Percentiles rank a stretch among this genome's conserved stretches.
Evolutionary conservation across 2,329 filamentous ascomycete genomes (phyloP).

Genomic region (Ophiostoma angusticollis): DNA sequence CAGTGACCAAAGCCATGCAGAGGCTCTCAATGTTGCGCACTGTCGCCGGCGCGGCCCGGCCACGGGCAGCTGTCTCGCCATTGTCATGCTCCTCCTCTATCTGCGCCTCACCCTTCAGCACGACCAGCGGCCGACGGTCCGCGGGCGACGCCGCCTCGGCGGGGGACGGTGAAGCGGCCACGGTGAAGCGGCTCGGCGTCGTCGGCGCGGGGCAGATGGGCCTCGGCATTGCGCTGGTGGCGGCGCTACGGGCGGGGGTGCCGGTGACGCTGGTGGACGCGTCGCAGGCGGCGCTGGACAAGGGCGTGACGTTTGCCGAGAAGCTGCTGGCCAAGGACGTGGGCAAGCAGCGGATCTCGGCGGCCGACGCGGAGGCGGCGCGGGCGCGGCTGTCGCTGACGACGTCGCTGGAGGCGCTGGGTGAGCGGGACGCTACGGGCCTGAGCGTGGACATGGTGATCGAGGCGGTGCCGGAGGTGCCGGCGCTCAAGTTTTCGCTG

Average conservation of each 20-base stretch:
- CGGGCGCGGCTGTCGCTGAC: slow-evolving; percentile 56
- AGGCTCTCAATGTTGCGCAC: slow-evolving; percentile 1
- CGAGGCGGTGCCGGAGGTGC: slow-evolving; percentile 90
- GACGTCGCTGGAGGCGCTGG: slow-evolving; percentile 64
- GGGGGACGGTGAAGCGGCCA: slow-evolving; percentile 34
- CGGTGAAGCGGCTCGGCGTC: slow-evolving; percentile 81
- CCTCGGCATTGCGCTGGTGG: slow-evolving; percentile 88
- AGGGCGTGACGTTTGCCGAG: slow-evolving; percentile 83
- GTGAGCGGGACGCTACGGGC: too few species aligned
- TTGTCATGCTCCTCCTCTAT: too few species aligned
- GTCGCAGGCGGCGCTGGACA: slow-evolving; percentile 73
- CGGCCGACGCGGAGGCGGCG: slow-evolving; percentile 63
- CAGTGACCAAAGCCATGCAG: too few species aligned
- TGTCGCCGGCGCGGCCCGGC: slow-evolving; percentile 9
- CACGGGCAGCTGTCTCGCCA: neutral
- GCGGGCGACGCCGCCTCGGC: neutral
- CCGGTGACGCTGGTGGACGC: slow-evolving; percentile 78
- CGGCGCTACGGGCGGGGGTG: slow-evolving; percentile 69
- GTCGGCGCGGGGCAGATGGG: slow-evolving; percentile 96
- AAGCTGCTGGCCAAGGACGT: slow-evolving; percentile 92
- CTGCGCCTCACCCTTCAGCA: too few species aligned
- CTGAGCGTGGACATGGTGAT: slow-evolving; percentile 97
- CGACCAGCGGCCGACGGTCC: slow-evolving; percentile 31
- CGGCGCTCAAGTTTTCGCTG: slow-evolving; percentile 73
- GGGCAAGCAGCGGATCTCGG: slow-evolving; percentile 70